Evolutionary conservation across 1,139 yeast genomes (phyloP).

Genomic region (Hemisphaericaspora xylofermentans): DNA sequence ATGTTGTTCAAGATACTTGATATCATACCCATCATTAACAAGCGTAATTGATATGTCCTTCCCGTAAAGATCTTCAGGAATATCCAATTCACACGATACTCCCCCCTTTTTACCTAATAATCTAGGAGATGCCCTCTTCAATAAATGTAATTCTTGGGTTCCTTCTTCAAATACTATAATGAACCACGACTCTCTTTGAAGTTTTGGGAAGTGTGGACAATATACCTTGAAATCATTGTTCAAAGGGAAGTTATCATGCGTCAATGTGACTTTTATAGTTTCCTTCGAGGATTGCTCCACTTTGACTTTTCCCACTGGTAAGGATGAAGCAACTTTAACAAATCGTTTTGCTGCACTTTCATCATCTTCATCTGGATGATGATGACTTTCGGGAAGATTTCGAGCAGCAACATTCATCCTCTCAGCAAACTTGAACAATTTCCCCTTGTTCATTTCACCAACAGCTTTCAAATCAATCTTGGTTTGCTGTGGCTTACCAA

Average conservation of each 20-base stretch:
- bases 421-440: conserved; percentile 32
- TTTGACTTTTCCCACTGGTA: conserved; percentile 47
- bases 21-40: conserved; percentile 68
- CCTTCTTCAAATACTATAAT: conserved; percentile 55
- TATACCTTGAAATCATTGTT: conserved; percentile 64
- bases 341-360: conserved; percentile 35
- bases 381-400: conserved; percentile 23
- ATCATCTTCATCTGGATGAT: conserved; percentile 8
- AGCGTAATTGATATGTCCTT: conserved; percentile 43
- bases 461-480: conserved; percentile 16
- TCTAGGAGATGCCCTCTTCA: conserved; percentile 69
- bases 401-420: conserved; percentile 35
- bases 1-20: conserved; percentile 30
- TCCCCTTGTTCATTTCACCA: conserved; percentile 24
- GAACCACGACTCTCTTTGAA: conserved; percentile 95
- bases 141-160: conserved; percentile 49
- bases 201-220: conserved; percentile 82
- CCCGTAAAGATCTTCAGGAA: conserved; percentile 52
- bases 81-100: conserved; percentile 42
- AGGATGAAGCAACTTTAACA: conserved; percentile 39
- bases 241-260: conserved; percentile 54
- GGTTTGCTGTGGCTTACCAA: conserved; percentile 20
- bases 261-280: conserved; percentile 44
- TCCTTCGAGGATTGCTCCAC: conserved; percentile 33
- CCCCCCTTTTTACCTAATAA: conserved; percentile 43